Evolutionary conservation across 2,329 filamentous ascomycete species (phyloP).

Genomic region (Penicillium sp.): DNA sequence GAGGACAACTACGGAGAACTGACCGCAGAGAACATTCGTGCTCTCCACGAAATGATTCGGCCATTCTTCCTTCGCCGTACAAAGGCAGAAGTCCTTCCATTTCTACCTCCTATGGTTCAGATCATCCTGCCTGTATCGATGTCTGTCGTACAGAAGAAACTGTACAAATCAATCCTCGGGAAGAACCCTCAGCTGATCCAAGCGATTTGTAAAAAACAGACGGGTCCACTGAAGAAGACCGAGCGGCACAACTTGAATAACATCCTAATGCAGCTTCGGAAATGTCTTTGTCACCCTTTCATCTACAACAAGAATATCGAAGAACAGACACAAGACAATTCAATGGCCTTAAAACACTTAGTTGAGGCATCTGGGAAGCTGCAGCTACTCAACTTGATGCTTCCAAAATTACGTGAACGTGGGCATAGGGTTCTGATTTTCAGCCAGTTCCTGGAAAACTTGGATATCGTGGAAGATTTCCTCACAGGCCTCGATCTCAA

Average conservation of each 20-base stretch:
- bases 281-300: slow-evolving; percentile 93
- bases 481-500: slow-evolving; percentile 65
- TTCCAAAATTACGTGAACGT: slow-evolving; percentile 76
- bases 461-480: slow-evolving; percentile 91
- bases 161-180: slow-evolving; percentile 87
- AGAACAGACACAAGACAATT: slow-evolving; percentile 61
- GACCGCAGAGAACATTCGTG: slow-evolving; percentile 71
- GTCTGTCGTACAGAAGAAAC: slow-evolving; percentile 85
- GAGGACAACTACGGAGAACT: slow-evolving; percentile 73
- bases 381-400: slow-evolving; percentile 72
- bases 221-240: slow-evolving; percentile 55
- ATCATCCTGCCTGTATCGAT: slow-evolving; percentile 96
- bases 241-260: slow-evolving; percentile 84
- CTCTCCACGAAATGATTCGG: slow-evolving; percentile 77
- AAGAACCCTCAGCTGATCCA: slow-evolving; percentile 86
- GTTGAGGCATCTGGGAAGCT: slow-evolving; percentile 90
- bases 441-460: slow-evolving; percentile 83
- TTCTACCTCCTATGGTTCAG: slow-evolving; percentile 86
- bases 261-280: slow-evolving; percentile 89
- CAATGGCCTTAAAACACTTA: slow-evolving; percentile 67
- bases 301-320: slow-evolving; percentile 88
- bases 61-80: slow-evolving; percentile 69
- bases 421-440: slow-evolving; percentile 92
- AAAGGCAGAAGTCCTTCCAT: slow-evolving; percentile 83
- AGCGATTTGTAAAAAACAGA: slow-evolving; percentile 67